Evolutionary conservation across 108 stramenopile genomes (phyloP).

Genomic region (Cylindrotheca closterium): DNA sequence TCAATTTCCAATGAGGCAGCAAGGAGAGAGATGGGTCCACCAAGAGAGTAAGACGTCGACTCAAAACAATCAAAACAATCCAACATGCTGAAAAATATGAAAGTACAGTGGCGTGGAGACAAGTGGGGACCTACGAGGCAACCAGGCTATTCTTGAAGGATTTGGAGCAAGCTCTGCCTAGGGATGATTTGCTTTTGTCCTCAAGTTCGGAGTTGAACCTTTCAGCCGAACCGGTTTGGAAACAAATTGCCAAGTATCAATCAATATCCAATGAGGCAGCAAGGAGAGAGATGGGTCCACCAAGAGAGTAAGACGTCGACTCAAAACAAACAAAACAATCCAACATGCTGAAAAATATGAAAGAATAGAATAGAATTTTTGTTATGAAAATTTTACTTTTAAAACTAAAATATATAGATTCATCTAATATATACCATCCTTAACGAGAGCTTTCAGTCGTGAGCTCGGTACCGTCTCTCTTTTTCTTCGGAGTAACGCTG

Average conservation of each 20-base stretch:
- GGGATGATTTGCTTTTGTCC: too few relatives aligned
- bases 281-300: conserved; percentile 34
- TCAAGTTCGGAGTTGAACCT: too few relatives aligned
- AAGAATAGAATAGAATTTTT: too few relatives aligned
- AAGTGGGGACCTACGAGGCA: conserved; percentile 67
- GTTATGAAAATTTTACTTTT: not conserved
- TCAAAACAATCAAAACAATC: too few relatives aligned
- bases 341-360: too few relatives aligned
- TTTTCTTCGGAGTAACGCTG: too few relatives aligned
- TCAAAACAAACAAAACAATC: too few relatives aligned
- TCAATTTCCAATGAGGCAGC: conserved; percentile 38
- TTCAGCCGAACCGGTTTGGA: too few relatives aligned
- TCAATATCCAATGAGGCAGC: conserved; percentile 38
- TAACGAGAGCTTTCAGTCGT: not conserved
- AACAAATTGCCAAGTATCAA: conserved; percentile 23
- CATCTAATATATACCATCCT: not conserved
- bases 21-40: conserved; percentile 34
- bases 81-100: too few relatives aligned
- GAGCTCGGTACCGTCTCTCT: too few relatives aligned
- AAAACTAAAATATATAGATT: not conserved
- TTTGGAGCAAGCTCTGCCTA: conserved; percentile 13
- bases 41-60: conserved; percentile 13
- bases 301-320: conserved; percentile 13
- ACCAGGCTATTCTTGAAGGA: conserved; percentile 56
- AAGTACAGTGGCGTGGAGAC: conserved; percentile 62